Conservation (phyloP, 1,139 yeast species). For the Kodamaea plutei region DNA sequence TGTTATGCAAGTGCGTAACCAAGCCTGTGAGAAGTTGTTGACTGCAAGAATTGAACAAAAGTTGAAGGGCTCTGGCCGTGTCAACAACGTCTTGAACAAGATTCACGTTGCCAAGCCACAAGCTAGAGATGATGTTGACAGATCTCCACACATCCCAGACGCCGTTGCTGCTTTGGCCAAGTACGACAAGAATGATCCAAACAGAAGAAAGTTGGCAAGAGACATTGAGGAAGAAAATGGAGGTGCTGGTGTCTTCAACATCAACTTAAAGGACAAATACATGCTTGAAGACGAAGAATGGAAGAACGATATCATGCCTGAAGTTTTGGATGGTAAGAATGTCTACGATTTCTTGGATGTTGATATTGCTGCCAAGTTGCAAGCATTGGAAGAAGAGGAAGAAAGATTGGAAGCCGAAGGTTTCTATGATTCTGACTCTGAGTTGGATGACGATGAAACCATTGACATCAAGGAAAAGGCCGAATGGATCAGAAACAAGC, state of each 20-base stretch:
- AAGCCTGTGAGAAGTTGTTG: slow-evolving; percentile 93
- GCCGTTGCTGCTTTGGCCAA: slow-evolving; percentile 54
- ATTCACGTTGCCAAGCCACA: slow-evolving; percentile 92
- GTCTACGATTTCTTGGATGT: slow-evolving; percentile 97
- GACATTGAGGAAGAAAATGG: slow-evolving; percentile 94
- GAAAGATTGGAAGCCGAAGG: slow-evolving; percentile 92
- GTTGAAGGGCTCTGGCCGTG: slow-evolving; percentile 89
- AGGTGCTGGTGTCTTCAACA: slow-evolving; percentile 97
- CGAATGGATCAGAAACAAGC: slow-evolving; percentile 91
- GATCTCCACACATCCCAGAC: slow-evolving; percentile 82
- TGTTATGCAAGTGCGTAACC: slow-evolving; percentile 92
- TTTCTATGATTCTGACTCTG: slow-evolving; percentile 88
- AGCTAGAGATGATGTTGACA: slow-evolving; percentile 78
- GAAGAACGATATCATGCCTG: slow-evolving; percentile 98
- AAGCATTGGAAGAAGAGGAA: slow-evolving; percentile 96
- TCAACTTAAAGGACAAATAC: slow-evolving; percentile 88
- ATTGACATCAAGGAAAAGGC: slow-evolving; percentile 84
- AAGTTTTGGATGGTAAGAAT: slow-evolving; percentile 90
- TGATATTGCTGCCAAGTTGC: slow-evolving; percentile 87
- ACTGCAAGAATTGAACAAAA: slow-evolving; percentile 96
- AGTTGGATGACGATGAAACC: slow-evolving; percentile 60
- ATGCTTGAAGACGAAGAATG: slow-evolving; percentile 92
- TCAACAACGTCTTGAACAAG: slow-evolving; percentile 84
- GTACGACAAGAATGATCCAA: slow-evolving; percentile 77
- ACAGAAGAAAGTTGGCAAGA: slow-evolving; percentile 75